These are phyloP conservation scores for Backusella sp. DNA, from an alignment of 192 early-diverging fungal genomes.

Conservation along the genomic window DNA sequence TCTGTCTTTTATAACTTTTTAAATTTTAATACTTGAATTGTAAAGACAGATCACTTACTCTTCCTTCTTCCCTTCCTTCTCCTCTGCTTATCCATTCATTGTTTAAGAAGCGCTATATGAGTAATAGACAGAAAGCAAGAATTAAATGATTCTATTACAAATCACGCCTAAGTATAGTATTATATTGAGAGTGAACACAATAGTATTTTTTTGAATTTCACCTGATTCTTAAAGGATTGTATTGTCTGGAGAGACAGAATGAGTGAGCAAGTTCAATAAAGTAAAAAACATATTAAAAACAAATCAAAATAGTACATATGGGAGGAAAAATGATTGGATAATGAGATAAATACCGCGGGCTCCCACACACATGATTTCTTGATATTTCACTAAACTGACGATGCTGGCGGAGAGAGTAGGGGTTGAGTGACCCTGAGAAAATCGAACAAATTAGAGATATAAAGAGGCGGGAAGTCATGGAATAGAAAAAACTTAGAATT, in stretches of 20 bases:
- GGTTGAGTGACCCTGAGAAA: conserved; percentile 21
- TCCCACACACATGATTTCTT: conserved; percentile 14
- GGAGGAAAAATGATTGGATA: neutral
- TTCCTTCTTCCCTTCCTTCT: neutral
- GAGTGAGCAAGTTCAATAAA: neutral
- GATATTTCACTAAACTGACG: conserved; percentile 6
- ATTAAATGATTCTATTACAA: neutral
- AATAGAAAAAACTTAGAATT: conserved; percentile 13
- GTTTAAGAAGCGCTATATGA: neutral
- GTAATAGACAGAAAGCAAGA: neutral
- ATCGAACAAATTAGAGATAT: conserved; percentile 13
- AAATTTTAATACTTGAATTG: neutral
- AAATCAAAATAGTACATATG: neutral
- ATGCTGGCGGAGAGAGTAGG: conserved; percentile 1
- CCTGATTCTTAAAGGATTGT: neutral
- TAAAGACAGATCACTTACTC: neutral
- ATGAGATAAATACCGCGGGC: conserved; percentile 8
- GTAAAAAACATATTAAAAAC: neutral
- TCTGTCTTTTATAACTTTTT: neutral
- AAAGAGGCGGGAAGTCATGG: conserved; percentile 16
- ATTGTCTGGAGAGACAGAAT: neutral
- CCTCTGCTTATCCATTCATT: neutral
- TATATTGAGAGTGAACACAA: neutral
- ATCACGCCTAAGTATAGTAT: neutral
- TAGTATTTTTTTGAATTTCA: neutral